Base-by-base conservation (phyloP, 805 yeast genomes). In the Tetrapisispora fleetii region DNA sequence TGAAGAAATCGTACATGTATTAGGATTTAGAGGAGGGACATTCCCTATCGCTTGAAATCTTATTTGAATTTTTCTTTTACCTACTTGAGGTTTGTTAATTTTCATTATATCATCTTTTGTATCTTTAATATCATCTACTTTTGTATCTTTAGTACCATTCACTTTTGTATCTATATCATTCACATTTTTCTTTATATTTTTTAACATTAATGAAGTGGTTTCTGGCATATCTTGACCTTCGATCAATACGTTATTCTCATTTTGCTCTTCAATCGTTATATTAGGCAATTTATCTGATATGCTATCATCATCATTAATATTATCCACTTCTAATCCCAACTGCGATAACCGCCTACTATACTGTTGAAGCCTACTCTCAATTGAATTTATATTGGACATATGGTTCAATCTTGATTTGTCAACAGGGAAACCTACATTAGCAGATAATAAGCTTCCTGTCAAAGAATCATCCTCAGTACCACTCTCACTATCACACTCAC, bases 41-140 rank as follows among this genome's bases (percentile, higher is more conserved):
- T 65, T 56, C 1, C 68, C 68, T 30, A 64, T 64, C 7, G 67
- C 60, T 36, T 60, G 64, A 44, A 64, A 62, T 43, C 53, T 59
- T 10, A 63, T 56, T 30, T 55, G 58, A 3, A 63, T 43, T 47
- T 61, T 61, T 24, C 19, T 19, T 5, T 36, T 37, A 43, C 40
- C 30, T 32, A 24, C 24, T 44, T 39, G 11, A 9, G 36, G 17
- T 21, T 41, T 11, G 36, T 42, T 39, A 45, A 17, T 13, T 37
- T 35, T 13, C 13, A 10, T 2, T 2, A 6, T 11, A 7, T 13
- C 18, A 22, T 27, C 18, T 13, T 48, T 47, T n/a, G 43, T 41
- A 39, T 45, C 35, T 27, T 45, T 40, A 6, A 18, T 10, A 21
- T 38, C 35, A 32, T 32, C 35, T 13, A 32, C n/a, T 6, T 32